Evolutionary conservation across 1,139 yeast species (phyloP), one percentile per base, ranked within the genome.

Genomic region (Kazachstania sp.): DNA sequence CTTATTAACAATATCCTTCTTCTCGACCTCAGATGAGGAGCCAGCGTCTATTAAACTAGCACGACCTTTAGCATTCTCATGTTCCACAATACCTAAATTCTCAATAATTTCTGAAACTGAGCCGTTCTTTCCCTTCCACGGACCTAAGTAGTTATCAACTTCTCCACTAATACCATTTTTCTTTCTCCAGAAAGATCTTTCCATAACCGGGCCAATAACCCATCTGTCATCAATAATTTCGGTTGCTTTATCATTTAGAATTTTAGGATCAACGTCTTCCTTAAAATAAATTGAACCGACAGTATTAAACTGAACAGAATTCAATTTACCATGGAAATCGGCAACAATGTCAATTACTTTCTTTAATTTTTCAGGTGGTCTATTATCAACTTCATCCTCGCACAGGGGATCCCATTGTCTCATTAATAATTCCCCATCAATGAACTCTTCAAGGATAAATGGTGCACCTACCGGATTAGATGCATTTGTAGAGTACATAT

Each of bases 181-280:
- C 56, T 79, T 77, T 64, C 83, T 84, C 75, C 88, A 82, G 63
- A 82, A 86, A 15, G 79, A 74, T 54, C 83, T 75, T 67, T 90
- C 97, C 37, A 80, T 81, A 38, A 87, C 78, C n/a, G 95, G 94
- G 2, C 98, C 97, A 55, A 92, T 81, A 63, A 84, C 77, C 94
- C 95, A 90, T 70, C 95, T 78, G 53, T 77, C 76, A 44, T 71
- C 70, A 43, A 50, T 46, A 7, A 37, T 39, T n/a, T 51, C 49
- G 7, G 41, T 23, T 3, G 16, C 37, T 20, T 34, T 36, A 12
- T 35, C 31, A 29, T 40, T 40, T 23, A 40, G 15, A 2, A 30
- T 19, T 12, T 30, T 26, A 1, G 36, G 13, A 37, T 40, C 37
- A 23, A 40, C 29, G 35, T 51, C 54, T 16, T 46, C 45, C 23